Base-by-base conservation (phyloP, 805 yeast genomes). In the Myxozyma sirexii region DNA sequence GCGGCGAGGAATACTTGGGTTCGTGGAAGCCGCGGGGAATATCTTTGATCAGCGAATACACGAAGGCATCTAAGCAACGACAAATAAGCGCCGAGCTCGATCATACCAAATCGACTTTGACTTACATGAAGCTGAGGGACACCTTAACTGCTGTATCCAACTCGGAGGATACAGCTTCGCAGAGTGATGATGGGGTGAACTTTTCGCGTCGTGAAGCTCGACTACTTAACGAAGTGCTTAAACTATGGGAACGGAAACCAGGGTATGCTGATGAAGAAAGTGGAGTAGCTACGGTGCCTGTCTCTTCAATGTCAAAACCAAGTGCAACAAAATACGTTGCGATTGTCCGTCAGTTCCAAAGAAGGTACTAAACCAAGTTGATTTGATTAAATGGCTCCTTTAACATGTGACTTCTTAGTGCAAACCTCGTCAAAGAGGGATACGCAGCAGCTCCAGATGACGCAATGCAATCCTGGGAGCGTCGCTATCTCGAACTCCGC, bases 11-110 rank as follows among this genome's bases (percentile, higher is more conserved):
- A 39, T 35, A 46, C 49, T 39, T 62, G 10, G 65, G 64, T 12
- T n/a, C 38, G 2, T 62, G 65, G 65, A 60, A 41, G 21, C 65
- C 65, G 8, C 51, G 65, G 8, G 56, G 61, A n/a, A 17, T 47
- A n/a, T 31, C 56, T 4, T 31, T 62, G 46, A 60, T 62, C 7
- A 49, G 43, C 17, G 58, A 62, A 21, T 62, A 52, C 29, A 24
- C 12, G 12, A 50, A n/a, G 6, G 49, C 48, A 6, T 23, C 24
- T 21, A 24, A 21, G 8, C 24, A 24, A 5, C 33, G 57, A 19
- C 38, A 23, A 26, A 31, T 33, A 21, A 24, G 7, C 4, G 46
- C 46, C 4, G 64, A 53, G 21, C 48, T 58, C 13, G 59, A 38
- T 27, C 50, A 39, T 21, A 54, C 62, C 17, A 26, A 33, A 10